Percentiles rank a stretch among this genome's conserved stretches.
phyloP scores from a whole-genome alignment of 2,329 filamentous ascomycete species.

The Westerdykella sp. region DNA sequence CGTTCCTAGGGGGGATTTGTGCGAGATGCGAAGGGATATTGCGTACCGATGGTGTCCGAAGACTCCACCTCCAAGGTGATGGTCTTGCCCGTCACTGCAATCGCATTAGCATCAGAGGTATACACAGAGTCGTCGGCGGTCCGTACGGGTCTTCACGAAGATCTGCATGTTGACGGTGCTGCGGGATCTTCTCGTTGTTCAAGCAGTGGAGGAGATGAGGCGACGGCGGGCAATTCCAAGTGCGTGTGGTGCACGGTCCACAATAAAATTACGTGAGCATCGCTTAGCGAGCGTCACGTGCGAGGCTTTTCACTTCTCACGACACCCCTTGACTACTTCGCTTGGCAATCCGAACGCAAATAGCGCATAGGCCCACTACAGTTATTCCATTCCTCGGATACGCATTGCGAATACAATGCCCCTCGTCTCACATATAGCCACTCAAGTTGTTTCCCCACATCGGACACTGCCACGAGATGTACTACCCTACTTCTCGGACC shows the following conservation, averaged over 20 bases:
- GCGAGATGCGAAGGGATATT: conserved; percentile 7
- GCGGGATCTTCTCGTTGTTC: conserved; percentile 18
- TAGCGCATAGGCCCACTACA: too few relatives aligned
- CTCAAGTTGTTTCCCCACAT: too few relatives aligned
- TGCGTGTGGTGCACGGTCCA: conserved; percentile 13
- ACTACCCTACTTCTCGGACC: too few relatives aligned
- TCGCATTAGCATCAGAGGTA: conserved; percentile 4
- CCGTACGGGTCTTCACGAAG: conserved; percentile 95
- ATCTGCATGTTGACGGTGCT: conserved; percentile 35
- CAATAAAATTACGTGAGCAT: conserved; percentile 14
- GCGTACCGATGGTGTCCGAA: conserved; percentile 75
- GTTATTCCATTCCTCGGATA: too few relatives aligned
- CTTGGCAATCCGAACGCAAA: too few relatives aligned
- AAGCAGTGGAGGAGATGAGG: conserved; percentile 12
- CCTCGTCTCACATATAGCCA: too few relatives aligned
- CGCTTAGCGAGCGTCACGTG: conserved; percentile 6
- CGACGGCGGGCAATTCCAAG: conserved; percentile 11
- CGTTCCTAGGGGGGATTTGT: conserved; percentile 5
- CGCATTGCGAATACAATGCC: too few relatives aligned
- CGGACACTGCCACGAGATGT: too few relatives aligned
- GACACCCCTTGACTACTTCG: too few relatives aligned
- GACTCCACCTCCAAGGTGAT: conserved; percentile 99
- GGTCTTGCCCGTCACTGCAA: conserved; percentile 79
- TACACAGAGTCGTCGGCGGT: conserved; percentile 8
- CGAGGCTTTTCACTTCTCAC: too few relatives aligned